A percentile compares a stretch with the other conserved stretches of the same genome.
Conservation (phyloP, 139 green algal species). For the Closterium sp. region DNA sequence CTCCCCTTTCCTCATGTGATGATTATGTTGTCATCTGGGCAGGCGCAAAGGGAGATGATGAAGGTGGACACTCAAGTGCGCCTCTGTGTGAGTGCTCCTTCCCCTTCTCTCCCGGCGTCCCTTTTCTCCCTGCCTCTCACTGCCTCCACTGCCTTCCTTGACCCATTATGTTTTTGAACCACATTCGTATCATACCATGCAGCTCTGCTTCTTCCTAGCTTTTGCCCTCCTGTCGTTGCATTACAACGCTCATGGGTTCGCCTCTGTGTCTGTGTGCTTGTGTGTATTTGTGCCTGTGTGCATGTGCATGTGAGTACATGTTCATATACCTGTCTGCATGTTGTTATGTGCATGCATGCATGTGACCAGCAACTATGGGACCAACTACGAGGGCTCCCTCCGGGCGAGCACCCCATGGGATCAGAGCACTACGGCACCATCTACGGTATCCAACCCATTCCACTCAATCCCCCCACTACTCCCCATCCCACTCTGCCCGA, state of each 20-base stretch:
- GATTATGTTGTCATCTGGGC: not conserved
- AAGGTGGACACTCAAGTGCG: constrained; percentile 3
- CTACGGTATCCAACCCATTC: not conserved
- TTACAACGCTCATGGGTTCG: not conserved
- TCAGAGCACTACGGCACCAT: not conserved
- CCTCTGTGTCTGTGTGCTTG: too few species aligned
- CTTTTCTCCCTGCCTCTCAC: too few species aligned
- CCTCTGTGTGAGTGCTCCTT: constrained; percentile 2
- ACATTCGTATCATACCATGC: too few species aligned
- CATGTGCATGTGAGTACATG: too few species aligned
- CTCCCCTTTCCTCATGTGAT: not conserved
- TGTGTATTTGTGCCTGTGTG: too few species aligned
- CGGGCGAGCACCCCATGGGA: not conserved
- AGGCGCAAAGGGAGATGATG: constrained; percentile 3
- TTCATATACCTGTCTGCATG: too few species aligned
- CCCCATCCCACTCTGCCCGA: not conserved
- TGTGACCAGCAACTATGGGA: not conserved
- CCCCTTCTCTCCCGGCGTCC: too few species aligned
- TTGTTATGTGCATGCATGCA: not conserved
- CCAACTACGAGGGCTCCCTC: not conserved
- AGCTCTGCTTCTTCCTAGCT: too few species aligned
- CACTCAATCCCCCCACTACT: too few species aligned
- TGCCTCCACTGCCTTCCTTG: too few species aligned
- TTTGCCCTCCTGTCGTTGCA: too few species aligned
- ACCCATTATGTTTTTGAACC: not conserved